A percentile compares a stretch with the other conserved stretches of the same genome.
phyloP scores from a whole-genome alignment of 2,329 filamentous ascomycete species.

The Daldinia eschscholtzii region DNA sequence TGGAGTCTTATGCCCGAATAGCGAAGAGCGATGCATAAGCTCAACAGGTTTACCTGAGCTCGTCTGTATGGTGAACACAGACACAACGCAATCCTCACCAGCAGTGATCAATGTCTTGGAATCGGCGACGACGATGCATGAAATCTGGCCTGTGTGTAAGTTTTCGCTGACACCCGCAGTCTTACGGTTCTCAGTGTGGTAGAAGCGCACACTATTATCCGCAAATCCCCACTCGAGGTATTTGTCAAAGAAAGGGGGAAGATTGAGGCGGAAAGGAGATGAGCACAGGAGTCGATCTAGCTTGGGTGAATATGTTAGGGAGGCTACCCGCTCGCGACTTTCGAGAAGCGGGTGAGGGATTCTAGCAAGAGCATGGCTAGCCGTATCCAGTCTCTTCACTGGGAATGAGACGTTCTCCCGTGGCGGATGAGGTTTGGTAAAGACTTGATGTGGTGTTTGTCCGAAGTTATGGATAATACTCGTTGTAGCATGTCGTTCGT shows the following conservation, averaged over 20 bases:
- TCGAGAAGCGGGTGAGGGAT: constrained; percentile 83
- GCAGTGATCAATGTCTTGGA: constrained; percentile 92
- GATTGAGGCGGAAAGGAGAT: constrained; percentile 85
- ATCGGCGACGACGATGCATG: constrained; percentile 85
- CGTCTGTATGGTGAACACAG: constrained; percentile 80
- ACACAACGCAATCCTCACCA: constrained; percentile 91
- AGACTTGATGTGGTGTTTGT: constrained; percentile 96
- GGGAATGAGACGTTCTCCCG: constrained; percentile 77
- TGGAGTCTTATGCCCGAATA: constrained; percentile 91
- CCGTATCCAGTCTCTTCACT: constrained; percentile 79
- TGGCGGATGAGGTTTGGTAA: constrained; percentile 82
- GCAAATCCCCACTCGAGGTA: constrained; percentile 97
- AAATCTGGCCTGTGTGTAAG: constrained; percentile 90
- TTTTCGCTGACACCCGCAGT: constrained; percentile 91
- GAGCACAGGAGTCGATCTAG: constrained; percentile 86
- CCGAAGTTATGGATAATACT: constrained; percentile 99
- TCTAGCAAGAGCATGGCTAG: constrained; percentile 80
- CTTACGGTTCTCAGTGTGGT: constrained; percentile 84
- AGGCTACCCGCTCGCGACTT: constrained; percentile 83
- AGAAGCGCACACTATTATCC: constrained; percentile 93
- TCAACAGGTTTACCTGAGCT: constrained; percentile 78
- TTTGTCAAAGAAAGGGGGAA: constrained; percentile 88
- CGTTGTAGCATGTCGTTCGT: constrained; percentile 89
- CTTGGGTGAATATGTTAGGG: constrained; percentile 81
- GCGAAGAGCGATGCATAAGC: constrained; percentile 79